These are phyloP conservation scores for Lodderomyces margitis DNA, from an alignment of 1,139 yeast genomes.

Conservation along the genomic window DNA sequence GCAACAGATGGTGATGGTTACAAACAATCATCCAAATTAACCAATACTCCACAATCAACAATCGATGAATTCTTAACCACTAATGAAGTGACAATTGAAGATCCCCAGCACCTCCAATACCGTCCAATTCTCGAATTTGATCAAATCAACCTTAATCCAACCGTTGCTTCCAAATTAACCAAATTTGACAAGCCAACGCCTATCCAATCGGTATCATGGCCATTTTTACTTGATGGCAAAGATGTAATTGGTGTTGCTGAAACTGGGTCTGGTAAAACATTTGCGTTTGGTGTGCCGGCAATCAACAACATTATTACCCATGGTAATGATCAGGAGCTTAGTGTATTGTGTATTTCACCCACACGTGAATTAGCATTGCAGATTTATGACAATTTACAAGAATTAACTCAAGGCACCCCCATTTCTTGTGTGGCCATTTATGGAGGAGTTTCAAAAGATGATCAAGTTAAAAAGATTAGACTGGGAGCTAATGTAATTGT, in stretches of 20 bases:
- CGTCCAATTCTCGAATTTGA: conserved; percentile 74
- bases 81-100: conserved; percentile 82
- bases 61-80: conserved; percentile 61
- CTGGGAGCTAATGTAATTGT: conserved; percentile 65
- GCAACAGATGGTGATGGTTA: conserved; percentile 17
- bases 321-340: conserved; percentile 48
- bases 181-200: conserved; percentile 92
- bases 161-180: conserved; percentile 55
- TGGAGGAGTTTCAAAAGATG: conserved; percentile 97
- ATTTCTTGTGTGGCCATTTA: conserved; percentile 81
- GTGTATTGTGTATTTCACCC: conserved; percentile 87
- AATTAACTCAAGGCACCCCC: conserved; percentile 59
- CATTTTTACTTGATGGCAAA: conserved; percentile 71
- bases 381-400: conserved; percentile 78
- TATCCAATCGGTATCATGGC: conserved; percentile 97
- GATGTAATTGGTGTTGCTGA: conserved; percentile 98
- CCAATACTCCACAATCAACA: conserved; percentile 47
- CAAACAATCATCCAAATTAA: conserved; percentile 29
- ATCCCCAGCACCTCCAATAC: conserved; percentile 49
- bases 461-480: conserved; percentile 69
- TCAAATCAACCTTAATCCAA: conserved; percentile 55
- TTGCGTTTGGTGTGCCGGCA: conserved; percentile 99
- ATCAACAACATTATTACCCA: conserved; percentile 58
- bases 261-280: conserved; percentile 97
- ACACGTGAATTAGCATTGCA: conserved; percentile 97